Evolutionary conservation across 2,329 filamentous ascomycete genomes (phyloP).

Genomic region (Cercospora janseana): DNA sequence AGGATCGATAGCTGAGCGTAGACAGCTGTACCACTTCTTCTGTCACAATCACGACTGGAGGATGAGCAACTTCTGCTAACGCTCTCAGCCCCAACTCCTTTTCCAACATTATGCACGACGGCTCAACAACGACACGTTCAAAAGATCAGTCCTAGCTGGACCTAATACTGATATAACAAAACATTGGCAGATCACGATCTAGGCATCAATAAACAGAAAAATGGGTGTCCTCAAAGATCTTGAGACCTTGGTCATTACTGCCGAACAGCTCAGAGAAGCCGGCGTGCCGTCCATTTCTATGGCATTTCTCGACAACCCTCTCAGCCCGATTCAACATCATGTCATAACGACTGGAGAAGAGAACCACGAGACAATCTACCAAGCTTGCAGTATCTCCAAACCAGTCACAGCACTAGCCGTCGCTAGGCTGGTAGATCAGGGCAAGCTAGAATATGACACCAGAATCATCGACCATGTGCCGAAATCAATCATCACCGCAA

Average conservation of each 20-base stretch:
- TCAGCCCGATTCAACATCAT: slow-evolving; percentile 19
- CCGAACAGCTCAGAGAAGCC: slow-evolving; percentile 15
- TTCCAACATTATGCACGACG: too few relatives aligned
- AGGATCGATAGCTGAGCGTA: too few relatives aligned
- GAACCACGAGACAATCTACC: slow-evolving; percentile 29
- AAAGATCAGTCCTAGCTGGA: too few relatives aligned
- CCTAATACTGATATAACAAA: too few relatives aligned
- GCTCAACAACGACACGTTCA: too few relatives aligned
- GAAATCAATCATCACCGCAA: slow-evolving; percentile 3
- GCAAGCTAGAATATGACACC: slow-evolving; percentile 23
- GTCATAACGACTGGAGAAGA: slow-evolving; percentile 24
- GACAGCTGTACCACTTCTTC: too few relatives aligned
- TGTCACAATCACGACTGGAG: too few relatives aligned
- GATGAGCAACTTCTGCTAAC: too few relatives aligned
- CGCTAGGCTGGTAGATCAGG: slow-evolving; percentile 29
- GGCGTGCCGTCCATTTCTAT: slow-evolving; percentile 27
- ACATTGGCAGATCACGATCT: too few relatives aligned
- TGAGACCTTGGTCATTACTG: slow-evolving; percentile 16
- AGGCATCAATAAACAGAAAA: too few relatives aligned
- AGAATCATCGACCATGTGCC: slow-evolving; percentile 23
- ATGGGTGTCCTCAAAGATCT: slow-evolving; percentile 21
- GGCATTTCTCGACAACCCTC: slow-evolving; percentile 23
- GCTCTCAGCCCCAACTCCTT: too few relatives aligned
- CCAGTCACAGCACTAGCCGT: slow-evolving; percentile 27
- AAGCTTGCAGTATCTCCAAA: slow-evolving; percentile 34